These are phyloP conservation scores for Phytopythium ostracodes DNA, from an alignment of 352 stramenopile species.

Conservation along the genomic window DNA sequence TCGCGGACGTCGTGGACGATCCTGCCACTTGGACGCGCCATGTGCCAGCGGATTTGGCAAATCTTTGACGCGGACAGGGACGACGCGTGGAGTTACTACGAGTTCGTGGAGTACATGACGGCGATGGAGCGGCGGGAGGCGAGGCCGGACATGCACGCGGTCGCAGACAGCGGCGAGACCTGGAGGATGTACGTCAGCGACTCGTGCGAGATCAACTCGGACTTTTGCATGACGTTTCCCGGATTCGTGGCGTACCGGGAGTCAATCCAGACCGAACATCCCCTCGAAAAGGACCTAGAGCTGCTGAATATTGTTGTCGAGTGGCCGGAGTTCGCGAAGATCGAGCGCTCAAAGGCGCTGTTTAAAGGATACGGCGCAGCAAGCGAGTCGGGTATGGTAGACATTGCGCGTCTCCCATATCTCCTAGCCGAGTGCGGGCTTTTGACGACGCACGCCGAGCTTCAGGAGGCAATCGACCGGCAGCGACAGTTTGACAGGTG, in stretches of 20 bases:
- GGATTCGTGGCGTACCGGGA: constrained; percentile 60
- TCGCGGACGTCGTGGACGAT: constrained; percentile 30
- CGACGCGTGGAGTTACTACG: constrained; percentile 41
- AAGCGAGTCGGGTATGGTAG: neutral
- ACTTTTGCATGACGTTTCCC: constrained; percentile 42
- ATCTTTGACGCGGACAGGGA: constrained; percentile 55
- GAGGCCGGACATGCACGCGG: constrained; percentile 24
- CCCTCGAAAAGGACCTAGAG: constrained; percentile 35
- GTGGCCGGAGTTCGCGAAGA: constrained; percentile 25
- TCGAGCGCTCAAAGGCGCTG: constrained; percentile 17
- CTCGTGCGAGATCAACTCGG: constrained; percentile 31
- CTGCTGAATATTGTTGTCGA: constrained; percentile 36
- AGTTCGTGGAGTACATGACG: constrained; percentile 62
- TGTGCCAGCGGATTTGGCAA: constrained; percentile 46
- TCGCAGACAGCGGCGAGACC: constrained; percentile 33
- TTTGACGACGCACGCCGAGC: constrained; percentile 24
- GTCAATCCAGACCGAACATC: constrained; percentile 32
- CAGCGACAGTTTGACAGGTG: constrained; percentile 39
- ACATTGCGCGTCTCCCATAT: constrained; percentile 23
- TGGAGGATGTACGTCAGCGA: constrained; percentile 74
- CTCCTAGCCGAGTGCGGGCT: constrained; percentile 44
- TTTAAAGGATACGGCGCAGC: constrained; percentile 41
- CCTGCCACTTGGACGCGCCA: constrained; percentile 35
- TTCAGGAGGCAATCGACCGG: constrained; percentile 30
- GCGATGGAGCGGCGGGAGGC: constrained; percentile 20